These are phyloP conservation scores for Penicillium frequentans DNA, from an alignment of 2,329 filamentous ascomycete genomes.

Conservation along the genomic window DNA sequence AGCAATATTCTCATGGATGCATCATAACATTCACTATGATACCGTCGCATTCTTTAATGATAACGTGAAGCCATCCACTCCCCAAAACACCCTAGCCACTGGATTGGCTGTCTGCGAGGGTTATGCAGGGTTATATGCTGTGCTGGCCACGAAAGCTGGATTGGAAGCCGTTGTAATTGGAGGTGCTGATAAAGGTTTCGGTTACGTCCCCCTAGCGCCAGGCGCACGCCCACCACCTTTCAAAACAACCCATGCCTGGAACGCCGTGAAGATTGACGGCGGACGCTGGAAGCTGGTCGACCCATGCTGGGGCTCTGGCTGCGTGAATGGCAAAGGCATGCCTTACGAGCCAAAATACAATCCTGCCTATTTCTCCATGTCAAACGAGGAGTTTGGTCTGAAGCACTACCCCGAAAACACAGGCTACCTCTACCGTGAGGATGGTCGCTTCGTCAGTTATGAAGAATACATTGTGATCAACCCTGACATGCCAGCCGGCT, in stretches of 20 bases:
- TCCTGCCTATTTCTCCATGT: slow-evolving; percentile 59
- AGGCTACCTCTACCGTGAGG: slow-evolving; percentile 70
- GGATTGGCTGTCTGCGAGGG: slow-evolving; percentile 90
- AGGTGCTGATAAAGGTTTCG: slow-evolving; percentile 86
- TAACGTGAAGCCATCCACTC: slow-evolving; percentile 65
- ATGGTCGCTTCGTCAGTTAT: slow-evolving; percentile 70
- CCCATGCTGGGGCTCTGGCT: slow-evolving; percentile 87
- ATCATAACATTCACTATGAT: slow-evolving; percentile 91
- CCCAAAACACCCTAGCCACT: slow-evolving; percentile 69
- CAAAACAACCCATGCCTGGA: slow-evolving; percentile 80
- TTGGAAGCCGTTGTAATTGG: slow-evolving; percentile 72
- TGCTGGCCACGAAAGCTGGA: slow-evolving; percentile 75
- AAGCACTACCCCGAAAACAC: slow-evolving; percentile 74
- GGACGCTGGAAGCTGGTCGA: slow-evolving; percentile 91
- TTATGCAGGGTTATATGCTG: slow-evolving; percentile 79
- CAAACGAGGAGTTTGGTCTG: slow-evolving; percentile 78
- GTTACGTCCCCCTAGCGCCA: slow-evolving; percentile 62
- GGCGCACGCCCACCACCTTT: slow-evolving; percentile 67
- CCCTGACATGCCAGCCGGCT: slow-evolving; percentile 43
- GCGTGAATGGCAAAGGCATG: slow-evolving; percentile 55
- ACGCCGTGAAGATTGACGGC: slow-evolving; percentile 82
- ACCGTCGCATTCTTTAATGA: slow-evolving; percentile 74
- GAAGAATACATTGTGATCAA: slow-evolving; percentile 76
- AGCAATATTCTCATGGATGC: slow-evolving; percentile 91
- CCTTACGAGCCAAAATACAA: slow-evolving; percentile 69